These are phyloP conservation scores for Nakaseomyces nivariensis DNA, from an alignment of 1,139 yeast species.

Conservation along the genomic window DNA sequence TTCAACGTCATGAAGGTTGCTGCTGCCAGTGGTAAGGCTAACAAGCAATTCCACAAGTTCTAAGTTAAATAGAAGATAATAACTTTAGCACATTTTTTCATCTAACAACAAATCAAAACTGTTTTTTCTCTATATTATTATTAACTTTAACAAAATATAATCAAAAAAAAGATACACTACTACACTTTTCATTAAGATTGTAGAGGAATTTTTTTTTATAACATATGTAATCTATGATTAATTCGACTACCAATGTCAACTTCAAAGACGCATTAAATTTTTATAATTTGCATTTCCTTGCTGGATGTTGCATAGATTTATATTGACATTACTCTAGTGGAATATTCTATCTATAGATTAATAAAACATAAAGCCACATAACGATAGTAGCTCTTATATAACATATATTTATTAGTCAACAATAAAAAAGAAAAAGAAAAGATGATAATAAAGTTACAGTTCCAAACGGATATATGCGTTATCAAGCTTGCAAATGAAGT, in stretches of 20 bases:
- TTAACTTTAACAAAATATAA: background rate
- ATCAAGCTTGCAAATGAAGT: background rate
- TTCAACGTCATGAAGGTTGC: slow-evolving; percentile 97
- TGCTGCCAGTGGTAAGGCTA: slow-evolving; percentile 76
- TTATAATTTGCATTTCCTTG: too few relatives aligned
- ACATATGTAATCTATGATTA: background rate
- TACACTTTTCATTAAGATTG: background rate
- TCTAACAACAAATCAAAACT: background rate
- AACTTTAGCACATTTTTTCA: slow-evolving; percentile 1
- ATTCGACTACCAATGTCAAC: too few relatives aligned
- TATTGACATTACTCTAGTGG: background rate
- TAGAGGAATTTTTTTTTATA: background rate
- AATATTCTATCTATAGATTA: background rate
- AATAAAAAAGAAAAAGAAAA: background rate
- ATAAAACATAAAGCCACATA: too few relatives aligned
- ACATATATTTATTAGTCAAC: background rate
- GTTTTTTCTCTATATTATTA: background rate
- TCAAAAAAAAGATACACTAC: background rate
- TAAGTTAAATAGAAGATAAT: slow-evolving; percentile 35
- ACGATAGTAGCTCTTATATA: too few relatives aligned
- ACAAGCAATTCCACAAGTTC: slow-evolving; percentile 93
- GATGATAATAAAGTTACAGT: background rate
- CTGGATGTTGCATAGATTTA: too few relatives aligned
- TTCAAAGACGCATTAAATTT: too few relatives aligned
- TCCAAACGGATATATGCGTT: background rate